Evolutionary conservation across 768 basidiomycete species (phyloP).

Genomic region (Pleurotus giganteus): DNA sequence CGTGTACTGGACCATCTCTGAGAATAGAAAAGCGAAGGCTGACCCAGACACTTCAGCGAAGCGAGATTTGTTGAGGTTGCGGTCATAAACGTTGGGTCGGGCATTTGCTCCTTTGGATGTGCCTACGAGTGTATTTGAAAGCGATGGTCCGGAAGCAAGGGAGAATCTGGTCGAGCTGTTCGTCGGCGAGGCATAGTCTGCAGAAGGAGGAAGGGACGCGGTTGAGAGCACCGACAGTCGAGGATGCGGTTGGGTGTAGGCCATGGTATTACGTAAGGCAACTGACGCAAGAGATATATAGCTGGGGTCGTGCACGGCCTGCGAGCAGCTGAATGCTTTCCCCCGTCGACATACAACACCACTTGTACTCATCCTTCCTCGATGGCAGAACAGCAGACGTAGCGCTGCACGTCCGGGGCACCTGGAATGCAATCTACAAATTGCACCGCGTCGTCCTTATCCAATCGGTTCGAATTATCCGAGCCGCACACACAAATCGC

Average conservation of each 20-base stretch:
- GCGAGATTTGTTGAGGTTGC: constrained; percentile 85
- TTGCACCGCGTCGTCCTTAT: constrained; percentile 86
- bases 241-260: constrained; percentile 62
- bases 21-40: constrained; percentile 89
- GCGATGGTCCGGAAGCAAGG: constrained; percentile 54
- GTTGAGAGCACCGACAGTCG: constrained; percentile 68
- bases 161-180: constrained; percentile 70
- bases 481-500: no score
- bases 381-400: constrained; percentile 76
- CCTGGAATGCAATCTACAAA: constrained; percentile 70
- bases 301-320: background rate
- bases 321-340: constrained; percentile 44
- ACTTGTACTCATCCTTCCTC: constrained; percentile 75
- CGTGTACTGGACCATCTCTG: constrained; percentile 92
- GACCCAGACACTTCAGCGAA: constrained; percentile 79
- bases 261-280: constrained; percentile 27
- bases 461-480: constrained; percentile 81
- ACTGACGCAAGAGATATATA: background rate
- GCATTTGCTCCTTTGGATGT: constrained; percentile 33
- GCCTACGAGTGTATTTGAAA: constrained; percentile 35
- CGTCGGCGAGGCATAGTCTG: constrained; percentile 55
- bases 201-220: constrained; percentile 49
- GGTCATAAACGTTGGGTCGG: constrained; percentile 84
- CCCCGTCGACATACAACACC: constrained; percentile 61
- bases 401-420: constrained; percentile 61